Conservation (phyloP, 2,329 filamentous ascomycete genomes). For the Arthrobotrys iridis region DNA sequence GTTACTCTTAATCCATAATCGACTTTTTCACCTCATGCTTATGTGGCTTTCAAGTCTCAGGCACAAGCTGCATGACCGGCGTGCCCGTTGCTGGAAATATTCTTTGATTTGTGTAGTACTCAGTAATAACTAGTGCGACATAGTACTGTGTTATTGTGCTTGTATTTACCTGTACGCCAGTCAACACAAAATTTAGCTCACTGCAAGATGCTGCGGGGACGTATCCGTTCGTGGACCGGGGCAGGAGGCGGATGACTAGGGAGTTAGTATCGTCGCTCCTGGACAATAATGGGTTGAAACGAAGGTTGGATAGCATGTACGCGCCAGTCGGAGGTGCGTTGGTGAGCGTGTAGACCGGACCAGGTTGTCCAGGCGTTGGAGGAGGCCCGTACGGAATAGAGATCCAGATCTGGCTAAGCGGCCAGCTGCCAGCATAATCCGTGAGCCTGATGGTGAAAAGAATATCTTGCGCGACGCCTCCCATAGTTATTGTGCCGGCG, state of each 20-base stretch:
- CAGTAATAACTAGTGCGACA: neutral
- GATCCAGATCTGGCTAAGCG: neutral
- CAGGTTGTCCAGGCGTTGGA: neutral
- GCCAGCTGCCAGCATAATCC: neutral
- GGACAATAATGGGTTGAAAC: constrained; percentile 5
- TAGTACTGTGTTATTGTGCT: neutral
- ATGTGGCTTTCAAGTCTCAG: too few relatives aligned
- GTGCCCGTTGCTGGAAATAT: too few relatives aligned
- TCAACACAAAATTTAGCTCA: neutral
- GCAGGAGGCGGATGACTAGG: neutral
- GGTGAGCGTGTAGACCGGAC: neutral
- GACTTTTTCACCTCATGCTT: too few relatives aligned
- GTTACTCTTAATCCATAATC: too few relatives aligned
- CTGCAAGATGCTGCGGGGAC: neutral
- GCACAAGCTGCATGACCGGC: too few relatives aligned
- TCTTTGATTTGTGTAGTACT: neutral
- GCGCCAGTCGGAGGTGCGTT: neutral
- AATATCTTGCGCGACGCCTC: neutral
- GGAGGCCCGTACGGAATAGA: neutral
- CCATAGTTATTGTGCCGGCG: neutral
- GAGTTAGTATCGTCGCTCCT: neutral
- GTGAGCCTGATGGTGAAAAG: constrained; percentile 2
- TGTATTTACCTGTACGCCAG: neutral
- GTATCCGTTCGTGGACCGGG: constrained; percentile 1
- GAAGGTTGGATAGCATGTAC: constrained; percentile 1